A percentile compares a stretch with the other conserved stretches of the same genome.
These are phyloP conservation scores for Bisporella sp. DNA, from an alignment of 2,329 filamentous ascomycete genomes.

Conservation along the genomic window DNA sequence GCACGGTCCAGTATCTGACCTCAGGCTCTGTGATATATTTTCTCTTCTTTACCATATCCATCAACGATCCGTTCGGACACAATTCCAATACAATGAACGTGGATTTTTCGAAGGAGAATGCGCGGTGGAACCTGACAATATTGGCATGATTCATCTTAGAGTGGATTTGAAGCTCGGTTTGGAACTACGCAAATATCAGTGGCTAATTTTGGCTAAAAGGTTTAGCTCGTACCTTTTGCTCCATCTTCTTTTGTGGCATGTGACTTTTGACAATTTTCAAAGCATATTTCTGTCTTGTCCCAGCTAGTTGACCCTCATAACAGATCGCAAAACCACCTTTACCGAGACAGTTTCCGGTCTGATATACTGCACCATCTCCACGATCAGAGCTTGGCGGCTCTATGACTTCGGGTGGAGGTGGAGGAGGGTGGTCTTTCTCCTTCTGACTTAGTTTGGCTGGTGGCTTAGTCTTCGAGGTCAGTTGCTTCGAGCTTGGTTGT, in stretches of 20 bases:
- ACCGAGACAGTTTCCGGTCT: conserved; percentile 66
- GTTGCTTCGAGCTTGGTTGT: conserved; percentile 31
- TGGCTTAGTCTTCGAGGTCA: conserved; percentile 34
- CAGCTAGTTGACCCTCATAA: conserved; percentile 62
- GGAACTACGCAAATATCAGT: conserved; percentile 41
- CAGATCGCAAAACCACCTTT: conserved; percentile 81
- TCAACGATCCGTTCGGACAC: conserved; percentile 90
- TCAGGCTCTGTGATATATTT: conserved; percentile 90
- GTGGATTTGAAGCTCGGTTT: conserved; percentile 91
- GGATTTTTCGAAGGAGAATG: conserved; percentile 81
- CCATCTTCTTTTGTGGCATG: conserved; percentile 71
- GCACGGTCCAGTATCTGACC: conserved; percentile 86
- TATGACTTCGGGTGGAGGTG: conserved; percentile 51
- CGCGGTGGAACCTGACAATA: conserved; percentile 90
- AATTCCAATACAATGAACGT: conserved; percentile 94
- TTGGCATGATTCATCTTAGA: conserved; percentile 96
- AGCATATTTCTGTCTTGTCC: conserved; percentile 61
- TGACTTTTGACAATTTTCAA: conserved; percentile 79
- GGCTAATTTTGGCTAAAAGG: neutral
- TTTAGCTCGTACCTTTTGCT: conserved; percentile 59
- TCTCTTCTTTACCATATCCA: conserved; percentile 94
- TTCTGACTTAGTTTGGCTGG: conserved; percentile 36
- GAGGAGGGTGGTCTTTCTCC: conserved; percentile 60
- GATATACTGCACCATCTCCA: conserved; percentile 63
- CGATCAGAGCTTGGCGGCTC: conserved; percentile 64